Evolutionary conservation across 306 rosid genomes (phyloP).

Genomic region (Luffa acutangula): DNA sequence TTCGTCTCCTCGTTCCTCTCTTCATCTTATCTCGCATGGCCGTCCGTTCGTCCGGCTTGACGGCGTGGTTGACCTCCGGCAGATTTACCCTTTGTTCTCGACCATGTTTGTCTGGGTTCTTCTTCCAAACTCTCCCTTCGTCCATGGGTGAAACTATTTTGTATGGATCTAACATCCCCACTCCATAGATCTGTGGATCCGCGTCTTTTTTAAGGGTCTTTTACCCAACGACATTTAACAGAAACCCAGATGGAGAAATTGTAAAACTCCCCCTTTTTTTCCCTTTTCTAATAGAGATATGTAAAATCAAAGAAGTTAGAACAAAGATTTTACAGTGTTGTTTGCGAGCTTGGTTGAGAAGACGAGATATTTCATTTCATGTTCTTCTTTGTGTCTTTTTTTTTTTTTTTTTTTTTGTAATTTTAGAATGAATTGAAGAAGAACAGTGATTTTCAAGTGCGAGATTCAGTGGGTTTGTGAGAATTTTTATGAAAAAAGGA

Average conservation of each 20-base stretch:
- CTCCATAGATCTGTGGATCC: no score
- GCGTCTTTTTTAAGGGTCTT: no score
- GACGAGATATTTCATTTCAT: background rate
- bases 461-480: background rate
- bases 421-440: background rate
- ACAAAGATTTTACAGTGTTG: background rate
- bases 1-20: no score
- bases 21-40: no score
- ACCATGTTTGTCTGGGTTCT: no score
- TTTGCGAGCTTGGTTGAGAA: background rate
- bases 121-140: no score
- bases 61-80: no score
- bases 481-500: background rate
- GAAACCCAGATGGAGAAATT: background rate
- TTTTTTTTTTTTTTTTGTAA: background rate
- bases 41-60: no score
- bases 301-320: background rate
- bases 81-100: no score
- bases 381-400: background rate
- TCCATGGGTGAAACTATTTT: no score
- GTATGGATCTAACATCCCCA: no score
- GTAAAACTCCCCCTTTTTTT: background rate
- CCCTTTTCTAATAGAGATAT: background rate
- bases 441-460: background rate
- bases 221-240: slow-evolving; percentile 46